phyloP scores from a whole-genome alignment of 1,284 basidiomycete genomes.

The Marasmius fiardii region DNA sequence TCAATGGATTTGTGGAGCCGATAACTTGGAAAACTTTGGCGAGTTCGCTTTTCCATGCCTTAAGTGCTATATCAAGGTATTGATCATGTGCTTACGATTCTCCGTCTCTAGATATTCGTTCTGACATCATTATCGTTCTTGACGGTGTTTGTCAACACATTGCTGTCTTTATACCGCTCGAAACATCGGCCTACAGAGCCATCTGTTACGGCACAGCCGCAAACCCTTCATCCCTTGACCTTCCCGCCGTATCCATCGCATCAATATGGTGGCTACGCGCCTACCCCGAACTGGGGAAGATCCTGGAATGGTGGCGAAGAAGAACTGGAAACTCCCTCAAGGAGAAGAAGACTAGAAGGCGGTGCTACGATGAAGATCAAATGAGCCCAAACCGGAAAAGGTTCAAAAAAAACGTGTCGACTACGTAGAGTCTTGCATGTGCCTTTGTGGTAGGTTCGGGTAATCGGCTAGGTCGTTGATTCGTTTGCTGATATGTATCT shows the following conservation, averaged over 20 bases:
- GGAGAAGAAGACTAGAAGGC: constrained; percentile 61
- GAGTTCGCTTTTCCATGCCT: too few relatives aligned
- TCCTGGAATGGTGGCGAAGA: constrained; percentile 31
- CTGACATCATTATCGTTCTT: constrained; percentile 77
- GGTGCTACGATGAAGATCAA: constrained; percentile 59
- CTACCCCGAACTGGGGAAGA: constrained; percentile 43
- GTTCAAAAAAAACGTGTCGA: background rate
- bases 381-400: constrained; percentile 22
- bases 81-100: constrained; percentile 63
- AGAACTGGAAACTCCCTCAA: constrained; percentile 44
- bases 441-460: too few relatives aligned
- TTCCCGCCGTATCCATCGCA: constrained; percentile 46
- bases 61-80: constrained; percentile 44
- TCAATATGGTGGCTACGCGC: constrained; percentile 42
- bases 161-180: constrained; percentile 74
- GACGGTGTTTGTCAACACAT: constrained; percentile 80
- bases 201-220: constrained; percentile 21
- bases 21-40: constrained; percentile 97
- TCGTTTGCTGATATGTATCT: background rate
- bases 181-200: constrained; percentile 40
- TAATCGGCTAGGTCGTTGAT: background rate
- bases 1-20: constrained; percentile 95
- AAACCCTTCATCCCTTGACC: constrained; percentile 28
- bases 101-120: constrained; percentile 68
- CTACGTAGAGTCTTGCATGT: background rate